A percentile compares a stretch with the other conserved stretches of the same genome.
These are phyloP conservation scores for Mycena venus DNA, from an alignment of 768 basidiomycete genomes.

Conservation along the genomic window DNA sequence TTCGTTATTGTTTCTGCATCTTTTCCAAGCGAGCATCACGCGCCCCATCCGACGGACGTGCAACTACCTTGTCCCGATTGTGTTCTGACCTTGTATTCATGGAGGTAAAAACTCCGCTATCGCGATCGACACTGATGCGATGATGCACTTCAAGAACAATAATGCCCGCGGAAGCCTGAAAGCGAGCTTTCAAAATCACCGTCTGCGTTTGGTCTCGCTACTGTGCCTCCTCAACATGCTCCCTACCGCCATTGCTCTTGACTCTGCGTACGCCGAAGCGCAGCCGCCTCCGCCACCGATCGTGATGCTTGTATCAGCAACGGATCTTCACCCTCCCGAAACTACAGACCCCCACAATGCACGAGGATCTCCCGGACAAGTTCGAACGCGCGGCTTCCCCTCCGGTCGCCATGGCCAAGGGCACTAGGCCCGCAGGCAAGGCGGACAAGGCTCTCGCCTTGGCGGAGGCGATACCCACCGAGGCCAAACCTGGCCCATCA, in stretches of 20 bases:
- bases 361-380: neutral
- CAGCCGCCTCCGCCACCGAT: neutral
- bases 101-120: neutral
- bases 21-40: no score
- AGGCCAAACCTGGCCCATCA: neutral
- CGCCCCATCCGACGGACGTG: neutral
- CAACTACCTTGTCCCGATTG: neutral
- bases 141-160: neutral
- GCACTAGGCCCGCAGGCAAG: neutral
- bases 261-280: slow-evolving; percentile 2
- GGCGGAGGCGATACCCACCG: neutral
- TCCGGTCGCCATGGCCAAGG: neutral
- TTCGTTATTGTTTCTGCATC: no score
- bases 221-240: neutral
- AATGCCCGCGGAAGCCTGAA: neutral
- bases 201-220: neutral
- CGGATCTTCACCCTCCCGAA: neutral
- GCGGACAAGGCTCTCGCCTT: neutral
- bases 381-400: neutral
- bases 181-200: neutral
- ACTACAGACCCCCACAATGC: neutral
- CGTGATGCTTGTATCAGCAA: neutral
- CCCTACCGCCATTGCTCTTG: neutral
- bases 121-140: neutral
- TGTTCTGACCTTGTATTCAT: neutral